Base-by-base conservation (phyloP, 2,329 filamentous ascomycete genomes). In the Ophiosphaerella narmari region DNA sequence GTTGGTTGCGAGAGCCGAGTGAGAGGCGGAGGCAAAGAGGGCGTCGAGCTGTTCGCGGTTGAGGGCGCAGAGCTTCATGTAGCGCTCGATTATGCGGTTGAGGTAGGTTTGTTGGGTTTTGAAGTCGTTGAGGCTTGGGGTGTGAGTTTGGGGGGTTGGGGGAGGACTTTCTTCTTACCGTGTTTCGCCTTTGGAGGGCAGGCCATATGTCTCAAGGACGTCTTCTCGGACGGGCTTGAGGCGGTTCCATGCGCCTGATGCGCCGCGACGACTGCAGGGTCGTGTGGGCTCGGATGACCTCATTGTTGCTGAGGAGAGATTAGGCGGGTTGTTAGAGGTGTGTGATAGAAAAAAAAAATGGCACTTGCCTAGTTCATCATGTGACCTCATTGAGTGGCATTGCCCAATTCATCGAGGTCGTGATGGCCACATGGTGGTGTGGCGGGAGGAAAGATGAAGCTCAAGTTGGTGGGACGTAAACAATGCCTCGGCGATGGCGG, bases 141-240 rank as follows among this genome's bases (percentile, higher is more conserved):
- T 8, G 7, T 34, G 7, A 48, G 55, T 5, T 26, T 37, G 40
- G 42, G 5, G 2, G 38, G 4, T 2, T 8, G 7, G 8, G 7
- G 1, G 13, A 16, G 43, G 36, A 33, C 24, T 35, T 18, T 36
- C n/a, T 40, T 26, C 64, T 44, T 78, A 93, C 91, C 89, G 87
- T 40, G 82, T 89, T 73, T 97, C 93, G 44, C 93, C 93, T 69
- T 96, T 97, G 2, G 91, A 96, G 4, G 90, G 90, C 58, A 96
- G 81, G 1, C 93, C 92, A 60, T 95, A 88, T 52, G 80, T 82
- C 62, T 95, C 89, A 24, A 97, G 78, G 12, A 89, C 84, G 71
- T 97, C 91, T 49, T 85, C 77, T 38, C 87, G 84, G 52, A 87
- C 82, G 11, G 89, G 87, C 71, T 88, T 91, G 57, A 95, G 77